phyloP scores from a whole-genome alignment of 1,139 yeast genomes.

The Nakaseomyces sp. region DNA sequence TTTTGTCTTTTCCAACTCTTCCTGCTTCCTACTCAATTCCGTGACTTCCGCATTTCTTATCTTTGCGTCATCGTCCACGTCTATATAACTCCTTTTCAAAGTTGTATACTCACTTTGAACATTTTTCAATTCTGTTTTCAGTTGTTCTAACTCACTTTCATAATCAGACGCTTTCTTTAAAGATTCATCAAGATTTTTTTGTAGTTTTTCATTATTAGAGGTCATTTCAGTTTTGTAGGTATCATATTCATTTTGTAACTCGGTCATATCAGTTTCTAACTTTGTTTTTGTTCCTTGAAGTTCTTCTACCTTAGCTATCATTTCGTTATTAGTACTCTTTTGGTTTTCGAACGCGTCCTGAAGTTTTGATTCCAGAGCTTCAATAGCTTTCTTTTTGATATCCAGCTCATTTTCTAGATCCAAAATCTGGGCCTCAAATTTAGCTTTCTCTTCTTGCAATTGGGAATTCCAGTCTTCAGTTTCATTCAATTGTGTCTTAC shows the following conservation, averaged over 20 bases:
- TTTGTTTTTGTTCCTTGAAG: slow-evolving; percentile 9
- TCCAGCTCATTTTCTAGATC: slow-evolving; percentile 5
- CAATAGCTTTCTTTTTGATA: slow-evolving; percentile 31
- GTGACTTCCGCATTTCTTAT: slow-evolving; percentile 25
- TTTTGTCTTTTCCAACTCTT: slow-evolving; percentile 17
- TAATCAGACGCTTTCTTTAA: neutral
- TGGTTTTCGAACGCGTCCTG: slow-evolving; percentile 8
- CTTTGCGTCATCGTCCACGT: slow-evolving; percentile 24
- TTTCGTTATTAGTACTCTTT: slow-evolving; percentile 11
- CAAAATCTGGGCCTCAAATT: slow-evolving; percentile 6
- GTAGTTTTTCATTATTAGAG: slow-evolving; percentile 10
- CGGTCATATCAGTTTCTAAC: slow-evolving; percentile 10
- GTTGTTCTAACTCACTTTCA: neutral
- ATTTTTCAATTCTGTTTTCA: neutral
- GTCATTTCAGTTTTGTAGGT: slow-evolving; percentile 13
- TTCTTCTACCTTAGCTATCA: slow-evolving; percentile 11
- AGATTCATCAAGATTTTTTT: slow-evolving; percentile 9
- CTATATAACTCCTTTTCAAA: slow-evolving; percentile 17
- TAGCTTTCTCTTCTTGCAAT: slow-evolving; percentile 6
- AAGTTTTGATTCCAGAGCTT: slow-evolving; percentile 30
- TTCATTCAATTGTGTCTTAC: slow-evolving; percentile 7
- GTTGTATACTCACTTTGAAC: slow-evolving; percentile 10
- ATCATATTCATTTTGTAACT: slow-evolving; percentile 11
- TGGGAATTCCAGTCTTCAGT: neutral
- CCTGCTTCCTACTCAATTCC: slow-evolving; percentile 18